Evolutionary conservation across 139 green algal species (phyloP).

Genomic region (Gonium pectorale): DNA sequence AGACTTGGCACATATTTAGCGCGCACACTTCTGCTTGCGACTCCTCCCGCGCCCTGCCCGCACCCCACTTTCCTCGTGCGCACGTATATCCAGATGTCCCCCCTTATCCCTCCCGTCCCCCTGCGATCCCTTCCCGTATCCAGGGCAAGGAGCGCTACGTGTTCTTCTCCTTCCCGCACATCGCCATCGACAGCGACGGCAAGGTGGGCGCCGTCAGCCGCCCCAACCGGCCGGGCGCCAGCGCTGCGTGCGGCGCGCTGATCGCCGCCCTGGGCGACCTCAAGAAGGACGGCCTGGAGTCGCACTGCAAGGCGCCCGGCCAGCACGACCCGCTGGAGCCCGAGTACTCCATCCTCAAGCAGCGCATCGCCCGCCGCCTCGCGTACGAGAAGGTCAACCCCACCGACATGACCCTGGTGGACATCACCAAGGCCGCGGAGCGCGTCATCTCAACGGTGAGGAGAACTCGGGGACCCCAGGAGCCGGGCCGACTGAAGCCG

Average conservation of each 20-base stretch:
- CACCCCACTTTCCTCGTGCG: too few relatives aligned
- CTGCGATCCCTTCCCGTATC: neutral
- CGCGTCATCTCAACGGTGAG: slow-evolving; percentile 81
- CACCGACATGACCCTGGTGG: slow-evolving; percentile 68
- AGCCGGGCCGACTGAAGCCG: too few relatives aligned
- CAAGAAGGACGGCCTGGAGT: slow-evolving; percentile 63
- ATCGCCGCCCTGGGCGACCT: slow-evolving; percentile 54
- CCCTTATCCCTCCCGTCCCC: neutral
- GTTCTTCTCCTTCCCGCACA: slow-evolving; percentile 93
- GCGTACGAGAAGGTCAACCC: slow-evolving; percentile 57
- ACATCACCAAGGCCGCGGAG: slow-evolving; percentile 84
- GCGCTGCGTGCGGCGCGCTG: slow-evolving; percentile 57
- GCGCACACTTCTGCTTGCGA: too few relatives aligned
- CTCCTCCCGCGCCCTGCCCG: too few relatives aligned
- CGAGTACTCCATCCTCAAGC: slow-evolving; percentile 92
- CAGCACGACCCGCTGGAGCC: slow-evolving; percentile 85
- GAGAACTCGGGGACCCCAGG: too few relatives aligned
- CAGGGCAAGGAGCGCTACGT: slow-evolving; percentile 82
- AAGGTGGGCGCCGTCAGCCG: slow-evolving; percentile 76
- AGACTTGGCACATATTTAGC: too few relatives aligned
- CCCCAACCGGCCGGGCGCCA: slow-evolving; percentile 55
- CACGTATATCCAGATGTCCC: too few relatives aligned
- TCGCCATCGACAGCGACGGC: slow-evolving; percentile 79
- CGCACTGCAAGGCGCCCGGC: slow-evolving; percentile 64
- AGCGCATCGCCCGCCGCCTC: slow-evolving; percentile 81